Base-by-base conservation (phyloP, 2,329 filamentous ascomycete genomes). In the Sclerotinia glacialis region DNA sequence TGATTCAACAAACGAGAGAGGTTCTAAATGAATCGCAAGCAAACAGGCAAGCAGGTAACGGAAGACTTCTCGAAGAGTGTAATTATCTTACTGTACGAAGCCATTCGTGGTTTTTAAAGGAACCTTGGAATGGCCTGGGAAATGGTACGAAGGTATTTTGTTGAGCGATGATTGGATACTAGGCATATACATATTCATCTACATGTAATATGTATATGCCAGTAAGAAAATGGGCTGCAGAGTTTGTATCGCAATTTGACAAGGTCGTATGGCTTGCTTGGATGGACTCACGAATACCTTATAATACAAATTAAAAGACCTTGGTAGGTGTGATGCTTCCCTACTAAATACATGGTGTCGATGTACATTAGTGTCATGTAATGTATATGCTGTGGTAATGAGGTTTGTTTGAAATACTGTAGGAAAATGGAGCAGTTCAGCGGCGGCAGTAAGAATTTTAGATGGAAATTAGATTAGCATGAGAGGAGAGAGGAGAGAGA, bases 311-410 rank as follows among this genome's bases (percentile, higher is more conserved):
- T 47, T 11, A 23, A 21, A n/a, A 40, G 31, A 34, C 53, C 5
- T 55, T 16, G 11, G 14, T 56, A 26, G 34, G 28, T 34, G 26
- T 54, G 52, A 37, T 54, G n/a, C 9, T 31, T 54, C 28, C 55
- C 42, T 34, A 59, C 7, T n/a, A 47, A 18, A 46, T 46, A 34
- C n/a, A 31, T 59, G 26, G 26, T 59, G 42, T 47, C 23, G 40
- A 47, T 34, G 56, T 59, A 59, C 42, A 59, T 47, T 46, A 59
- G 56, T 59, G 26, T n/a, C 56, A 59, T 59, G 56, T 59, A 23
- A 59, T 47, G 42, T 59, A 47, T 18, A 59, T 59, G 56, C 23
- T 59, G 56, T 59, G 56, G 26, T 23, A 34, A 28, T 34, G 28
- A 47, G 56, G 56, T 28, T 34, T 59, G 42, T 47, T 59, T 59